Evolutionary conservation across 345 rosid species (phyloP), one percentile per base, ranked within the genome.

Genomic region (Physaria fendleri): DNA sequence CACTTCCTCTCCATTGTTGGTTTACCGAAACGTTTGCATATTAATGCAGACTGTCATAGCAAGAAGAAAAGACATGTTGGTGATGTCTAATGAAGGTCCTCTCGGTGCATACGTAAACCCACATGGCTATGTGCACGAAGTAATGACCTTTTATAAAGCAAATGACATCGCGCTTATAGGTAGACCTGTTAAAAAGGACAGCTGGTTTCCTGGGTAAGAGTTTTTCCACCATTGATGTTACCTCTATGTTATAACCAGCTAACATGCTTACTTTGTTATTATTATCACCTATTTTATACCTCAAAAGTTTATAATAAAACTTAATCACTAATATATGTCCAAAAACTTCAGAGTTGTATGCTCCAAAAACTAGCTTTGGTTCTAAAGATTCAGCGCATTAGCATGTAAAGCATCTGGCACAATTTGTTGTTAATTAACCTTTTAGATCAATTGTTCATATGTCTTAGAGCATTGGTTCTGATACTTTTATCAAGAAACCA

Each of bases 171-270:
- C 85, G 15, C 85, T 83, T 29, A 5, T 3, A 0, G 81, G 82
- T 62, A 69, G 38, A 28, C 60, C 96, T 1, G 7, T 0, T 44
- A 68, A 70, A 48, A 86, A 82, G 43, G 91, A 81, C 80, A 89
- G 99, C 73, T 93, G 97, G 99, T 93, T 93, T 78, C 99, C 99
- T 41, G 96, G 99, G 99, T 93, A 89, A 60, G 87, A 27, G 5
- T 18, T 33, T 70, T 48, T 21, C 14, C 34, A 21, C 14, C 34
- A 21, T 10, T 23, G 28, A 29, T 53, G 38, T 51, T 51, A 18
- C 1, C 13, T 22, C 16, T 46, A 30, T 13, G 22, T 10, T 16
- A 28, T 30, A n/a, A 14, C 17, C 41, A 20, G 0, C 0, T 6
- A 23, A 21, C 15, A 1, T 50, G 14, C 49, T 16, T 29, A 6